phyloP scores from a whole-genome alignment of 305 asterid genomes.

The Vinca major region DNA sequence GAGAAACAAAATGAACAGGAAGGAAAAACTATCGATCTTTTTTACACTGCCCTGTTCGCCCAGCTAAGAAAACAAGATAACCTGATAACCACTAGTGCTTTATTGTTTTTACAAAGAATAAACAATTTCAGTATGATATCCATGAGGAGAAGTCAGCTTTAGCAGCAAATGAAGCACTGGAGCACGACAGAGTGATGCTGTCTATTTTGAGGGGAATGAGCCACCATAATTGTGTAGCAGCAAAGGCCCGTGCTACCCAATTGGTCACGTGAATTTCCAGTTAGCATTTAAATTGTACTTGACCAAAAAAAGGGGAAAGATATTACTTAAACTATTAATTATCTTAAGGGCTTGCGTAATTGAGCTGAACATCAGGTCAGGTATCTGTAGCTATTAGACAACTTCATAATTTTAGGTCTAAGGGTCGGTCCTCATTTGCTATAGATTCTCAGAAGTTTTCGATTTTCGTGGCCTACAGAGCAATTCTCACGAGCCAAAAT shows the following conservation, averaged over 20 bases:
- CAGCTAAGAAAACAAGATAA: background rate
- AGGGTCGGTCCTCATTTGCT: background rate
- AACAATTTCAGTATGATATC: background rate
- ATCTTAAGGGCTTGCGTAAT: background rate
- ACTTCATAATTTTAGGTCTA: background rate
- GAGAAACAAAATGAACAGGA: background rate
- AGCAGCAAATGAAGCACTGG: background rate
- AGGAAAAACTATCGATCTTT: background rate
- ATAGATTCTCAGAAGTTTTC: background rate
- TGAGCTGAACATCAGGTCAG: conserved; percentile 1
- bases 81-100: no score
- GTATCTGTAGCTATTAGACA: background rate
- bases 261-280: background rate
- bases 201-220: background rate
- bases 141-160: background rate
- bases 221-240: background rate
- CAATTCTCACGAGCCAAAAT: background rate
- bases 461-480: background rate
- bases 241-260: background rate
- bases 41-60: background rate
- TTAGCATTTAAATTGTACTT: background rate
- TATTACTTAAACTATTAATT: background rate
- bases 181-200: background rate
- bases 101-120: background rate
- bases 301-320: background rate